Evolutionary conservation across 768 basidiomycete species (phyloP), one percentile per base, ranked within the genome.

Genomic region (Termitomyces sp.): DNA sequence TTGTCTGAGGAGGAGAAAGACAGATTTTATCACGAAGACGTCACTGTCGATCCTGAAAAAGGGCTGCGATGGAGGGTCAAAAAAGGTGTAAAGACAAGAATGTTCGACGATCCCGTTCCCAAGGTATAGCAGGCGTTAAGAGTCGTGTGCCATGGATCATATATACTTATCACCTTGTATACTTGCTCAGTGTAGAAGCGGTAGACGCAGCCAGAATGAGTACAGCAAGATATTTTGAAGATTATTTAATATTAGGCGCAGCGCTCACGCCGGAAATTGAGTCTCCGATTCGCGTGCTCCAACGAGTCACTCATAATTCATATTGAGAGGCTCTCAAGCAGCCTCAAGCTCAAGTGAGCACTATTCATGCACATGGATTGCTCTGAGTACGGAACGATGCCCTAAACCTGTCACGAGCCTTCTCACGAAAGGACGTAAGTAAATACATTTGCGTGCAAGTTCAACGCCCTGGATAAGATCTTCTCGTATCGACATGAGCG

Each of bases 401-500:
- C 20, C 45, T 24, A n/a, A 28, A 28, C 28, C 4, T 28, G 28
- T 28, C 28, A 28, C 28, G 24, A 28, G 22, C 16, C 28, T 33
- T 50, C 49, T 32, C 49, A n/a, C 18, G 51, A 36, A 52, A 52
- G 20, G 20, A 36, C 38, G 11, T 28, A 54, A 28, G 6, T 28
- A 54, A 18, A 18, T 54, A 39, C 24, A 28, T 15, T 7, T 28
- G 15, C 36, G 7, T 18, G 46, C 22, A 24, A 48, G 6, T n/a
- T 20, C 13, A 20, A 32, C 18, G 15, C 38, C 3, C 16, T 24
- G 1, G 8, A 54, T 7, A 40, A 24, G 16, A 5, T 8, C 55
- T 20, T 32, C 7, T 52, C 50, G 16, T 33, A 24, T 44, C 51
- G 51, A 60, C 36, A 60, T 60, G 59, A 60, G 53, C 16, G 53